Evolutionary conservation across 78 protist species (phyloP).

Genomic region (Dictyostelium firmibasis): DNA sequence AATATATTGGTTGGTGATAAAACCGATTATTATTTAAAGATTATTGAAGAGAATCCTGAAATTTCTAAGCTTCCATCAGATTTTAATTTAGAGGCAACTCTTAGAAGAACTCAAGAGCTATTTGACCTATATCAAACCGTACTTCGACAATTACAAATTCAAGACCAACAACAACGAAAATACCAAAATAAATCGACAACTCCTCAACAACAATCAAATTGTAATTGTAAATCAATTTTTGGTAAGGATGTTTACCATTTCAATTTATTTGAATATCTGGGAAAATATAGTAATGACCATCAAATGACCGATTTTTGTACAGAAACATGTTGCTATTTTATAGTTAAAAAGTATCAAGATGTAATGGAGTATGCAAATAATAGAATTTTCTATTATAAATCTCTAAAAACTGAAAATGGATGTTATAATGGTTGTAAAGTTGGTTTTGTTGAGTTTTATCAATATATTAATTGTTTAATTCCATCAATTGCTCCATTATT

Average conservation of each 20-base stretch:
- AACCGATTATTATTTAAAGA: background rate
- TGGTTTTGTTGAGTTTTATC: background rate
- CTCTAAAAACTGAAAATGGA: background rate
- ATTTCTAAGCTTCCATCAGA: background rate
- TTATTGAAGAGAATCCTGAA: background rate
- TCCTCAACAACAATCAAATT: background rate
- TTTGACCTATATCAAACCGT: background rate
- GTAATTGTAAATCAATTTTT: background rate
- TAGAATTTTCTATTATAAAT: background rate
- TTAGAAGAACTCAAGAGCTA: background rate
- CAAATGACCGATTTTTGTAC: background rate
- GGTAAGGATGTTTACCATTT: background rate
- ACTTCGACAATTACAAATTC: background rate
- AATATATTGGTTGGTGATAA: background rate
- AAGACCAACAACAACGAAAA: background rate
- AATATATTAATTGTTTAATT: background rate
- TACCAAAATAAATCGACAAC: background rate
- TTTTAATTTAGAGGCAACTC: background rate
- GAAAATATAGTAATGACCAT: background rate
- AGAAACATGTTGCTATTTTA: background rate
- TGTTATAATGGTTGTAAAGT: background rate
- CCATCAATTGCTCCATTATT: background rate
- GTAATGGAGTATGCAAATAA: constrained; percentile 1
- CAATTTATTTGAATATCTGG: background rate
- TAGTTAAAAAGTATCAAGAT: background rate